Base-by-base conservation (phyloP, 768 basidiomycete genomes). In the Auriscalpium microsporum region DNA sequence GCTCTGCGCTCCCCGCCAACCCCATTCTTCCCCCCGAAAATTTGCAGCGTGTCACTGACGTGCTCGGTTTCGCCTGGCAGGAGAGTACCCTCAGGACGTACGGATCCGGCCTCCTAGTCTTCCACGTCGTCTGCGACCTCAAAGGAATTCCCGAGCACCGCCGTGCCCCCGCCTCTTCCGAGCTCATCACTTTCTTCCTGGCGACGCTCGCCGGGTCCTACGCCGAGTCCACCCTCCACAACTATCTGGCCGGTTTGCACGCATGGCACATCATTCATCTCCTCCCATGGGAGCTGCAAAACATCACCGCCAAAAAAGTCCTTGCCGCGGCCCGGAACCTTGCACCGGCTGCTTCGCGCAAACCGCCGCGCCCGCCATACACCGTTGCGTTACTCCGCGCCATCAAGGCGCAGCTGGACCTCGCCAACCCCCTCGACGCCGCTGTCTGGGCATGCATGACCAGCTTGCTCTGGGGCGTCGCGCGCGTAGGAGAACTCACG, bases 211-310 rank as follows among this genome's bases (percentile, higher is more conserved):
- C 21, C 21, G 21, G 21, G 1, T 21, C 21, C 1, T 21, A 21
- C 21, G 21, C 21, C 21, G 21, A 21, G 3, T 21, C 21, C 2
- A 21, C 77, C 75, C 58, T 78, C 0, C 38, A 50, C 1, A 78
- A 77, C 62, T 76, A 74, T 53, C 17, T 76, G 0, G 57, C 59
- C 1, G 73, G 71, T 0, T 46, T 79, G 1, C 60, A 69, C 1
- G 76, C 78, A 2, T 81, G 78, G 78, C 77, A 81, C 58, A 63
- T 72, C 1, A 49, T 79, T 0, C 76, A 81, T 54, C 65, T 75
- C 0, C 5, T 73, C 0, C 45, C 28, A 0, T 78, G 72, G 72
- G 45, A 13, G 0, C 53, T 71, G 1, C 58, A 72, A 28, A 45
- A 65, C 1, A 42, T 45, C 0, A 62, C 70, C 21, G 35, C 73